phyloP scores from a whole-genome alignment of 1,139 yeast species.

The Saccharomyces hybrid region DNA sequence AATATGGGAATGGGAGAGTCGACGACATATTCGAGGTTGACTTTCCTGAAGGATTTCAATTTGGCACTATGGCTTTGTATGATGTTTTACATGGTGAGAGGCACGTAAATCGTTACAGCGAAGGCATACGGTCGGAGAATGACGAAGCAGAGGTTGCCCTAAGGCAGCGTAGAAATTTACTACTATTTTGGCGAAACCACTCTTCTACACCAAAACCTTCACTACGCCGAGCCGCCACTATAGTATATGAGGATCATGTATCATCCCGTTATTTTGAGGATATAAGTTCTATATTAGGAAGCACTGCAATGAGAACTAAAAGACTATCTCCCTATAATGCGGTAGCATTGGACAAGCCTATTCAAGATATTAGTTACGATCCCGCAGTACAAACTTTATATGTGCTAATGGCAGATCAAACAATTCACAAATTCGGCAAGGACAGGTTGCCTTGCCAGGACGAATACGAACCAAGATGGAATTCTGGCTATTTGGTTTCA shows the following conservation, averaged over 20 bases:
- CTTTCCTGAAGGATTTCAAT: neutral
- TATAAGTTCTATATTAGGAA: neutral
- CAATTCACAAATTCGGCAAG: neutral
- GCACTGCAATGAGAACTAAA: neutral
- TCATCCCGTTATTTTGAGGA: neutral
- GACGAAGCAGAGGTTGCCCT: neutral
- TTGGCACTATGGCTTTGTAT: neutral
- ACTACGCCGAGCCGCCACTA: neutral
- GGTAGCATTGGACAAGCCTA: neutral
- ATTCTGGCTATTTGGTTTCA: neutral
- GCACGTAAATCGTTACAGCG: neutral
- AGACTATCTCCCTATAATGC: neutral
- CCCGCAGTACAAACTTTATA: neutral
- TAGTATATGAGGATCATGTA: neutral
- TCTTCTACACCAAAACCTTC: neutral
- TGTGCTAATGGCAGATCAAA: neutral
- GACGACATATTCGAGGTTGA: slow-evolving; percentile 8
- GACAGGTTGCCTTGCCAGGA: neutral
- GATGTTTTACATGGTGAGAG: neutral
- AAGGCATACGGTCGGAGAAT: neutral
- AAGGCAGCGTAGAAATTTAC: neutral
- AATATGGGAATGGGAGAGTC: slow-evolving; percentile 7
- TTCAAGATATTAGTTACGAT: neutral
- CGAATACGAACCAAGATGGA: neutral
- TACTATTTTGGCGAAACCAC: neutral